Evolutionary conservation across 2,329 filamentous ascomycete genomes (phyloP).

Genomic region (Diaporthe sp.): DNA sequence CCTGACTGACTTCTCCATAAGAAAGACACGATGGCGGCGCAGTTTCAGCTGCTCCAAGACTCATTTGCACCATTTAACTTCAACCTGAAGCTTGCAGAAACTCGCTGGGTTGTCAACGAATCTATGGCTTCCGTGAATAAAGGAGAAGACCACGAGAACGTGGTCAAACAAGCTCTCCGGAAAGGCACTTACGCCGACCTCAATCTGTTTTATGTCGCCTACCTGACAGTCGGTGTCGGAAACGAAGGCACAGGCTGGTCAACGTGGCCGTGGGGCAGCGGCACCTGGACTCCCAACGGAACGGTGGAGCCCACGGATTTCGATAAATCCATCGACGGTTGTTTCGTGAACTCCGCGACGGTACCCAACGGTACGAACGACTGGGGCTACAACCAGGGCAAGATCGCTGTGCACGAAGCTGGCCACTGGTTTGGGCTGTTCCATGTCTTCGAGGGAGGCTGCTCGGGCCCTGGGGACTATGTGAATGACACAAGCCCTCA

Average conservation of each 20-base stretch:
- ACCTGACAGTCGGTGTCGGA: background rate
- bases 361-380: constrained; percentile 2
- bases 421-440: constrained; percentile 58
- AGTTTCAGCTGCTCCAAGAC: constrained; percentile 11
- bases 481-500: constrained; percentile 49
- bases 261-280: background rate
- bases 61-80: constrained; percentile 3
- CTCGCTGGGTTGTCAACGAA: background rate
- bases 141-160: constrained; percentile 5
- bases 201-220: constrained; percentile 6
- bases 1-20: background rate
- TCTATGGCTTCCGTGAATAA: constrained; percentile 2
- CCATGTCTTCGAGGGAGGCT: constrained; percentile 54
- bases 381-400: constrained; percentile 46
- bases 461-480: constrained; percentile 51
- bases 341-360: background rate
- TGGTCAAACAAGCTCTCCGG: constrained; percentile 14
- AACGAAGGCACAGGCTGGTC: constrained; percentile 8
- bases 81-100: constrained; percentile 17
- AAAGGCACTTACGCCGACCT: constrained; percentile 19
- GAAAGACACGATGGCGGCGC: constrained; percentile 12
- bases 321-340: constrained; percentile 14
- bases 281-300: background rate
- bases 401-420: constrained; percentile 56
- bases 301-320: constrained; percentile 12